Base-by-base conservation (phyloP, 2,329 filamentous ascomycete genomes). In the Phyllosticta paracitricarpa region DNA sequence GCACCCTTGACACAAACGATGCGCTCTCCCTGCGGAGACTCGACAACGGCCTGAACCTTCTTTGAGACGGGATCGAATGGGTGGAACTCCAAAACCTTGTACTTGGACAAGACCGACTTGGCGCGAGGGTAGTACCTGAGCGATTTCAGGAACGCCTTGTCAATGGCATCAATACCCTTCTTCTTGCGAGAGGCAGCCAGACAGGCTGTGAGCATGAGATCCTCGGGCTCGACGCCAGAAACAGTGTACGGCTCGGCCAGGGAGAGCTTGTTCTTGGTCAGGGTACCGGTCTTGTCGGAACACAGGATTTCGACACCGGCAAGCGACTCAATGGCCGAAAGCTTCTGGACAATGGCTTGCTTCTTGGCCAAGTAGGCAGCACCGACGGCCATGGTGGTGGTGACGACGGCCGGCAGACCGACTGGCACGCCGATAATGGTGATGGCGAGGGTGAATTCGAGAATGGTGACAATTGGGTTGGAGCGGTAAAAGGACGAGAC, bases 181-280 rank as follows among this genome's bases (percentile, higher is more conserved):
- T 92, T 93, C 84, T 94, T 96, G 79, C 90, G 89, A 67, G 88
- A 93, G 65, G 91, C 90, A 70, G 91, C 91, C 71, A 96, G 79
- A 75, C 91, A 95, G 70, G 91, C 91, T 78, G 90, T 94, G 66
- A 95, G 82, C 89, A 96, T 95, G 65, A 96, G 87, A 70, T 95
- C 90, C 75, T 94, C 89, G 40, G 88, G 83, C 67, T 92, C 89
- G 63, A 95, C 88, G 71, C 91, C 91, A 64, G 83, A 81, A 64
- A 94, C 88, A 51, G 86, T 89, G 80, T 87, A 96, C 62, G 91
- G 91, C 73, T 95, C 91, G 58, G 89, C 82, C 55, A 96, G 82
- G 65, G 90, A 93, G 24, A 96, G 84, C 81, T 94, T 95, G 83
- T 96, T 96, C 82, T 93, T 94, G 73, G 91, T 96, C 73, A 96